Base-by-base conservation (phyloP, 805 yeast species). In the Yamadazyma kitorensis region DNA sequence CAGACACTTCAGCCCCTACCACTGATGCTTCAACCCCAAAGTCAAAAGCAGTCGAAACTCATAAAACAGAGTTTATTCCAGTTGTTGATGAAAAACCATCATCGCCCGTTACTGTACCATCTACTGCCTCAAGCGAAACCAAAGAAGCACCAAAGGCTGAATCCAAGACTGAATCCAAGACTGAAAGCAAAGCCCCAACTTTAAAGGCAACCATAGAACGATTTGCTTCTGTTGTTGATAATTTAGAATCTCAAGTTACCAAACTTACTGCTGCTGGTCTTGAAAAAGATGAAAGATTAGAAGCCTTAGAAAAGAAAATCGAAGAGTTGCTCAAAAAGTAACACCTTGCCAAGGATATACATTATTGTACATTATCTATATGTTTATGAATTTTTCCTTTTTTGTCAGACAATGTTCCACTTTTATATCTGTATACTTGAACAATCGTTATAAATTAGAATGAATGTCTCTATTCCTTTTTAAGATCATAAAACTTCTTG, bases 191-290 rank as follows among this genome's bases (percentile, higher is more conserved):
- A 33, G 76, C 85, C 13, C 70, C 83, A 20, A 83, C 88, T 0
- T 66, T 85, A 40, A 82, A 82, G 49, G 82, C 76, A 7, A 78
- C 87, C 1, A 80, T 84, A 20, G 91, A 82, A 44, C 80, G 74
- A 43, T 64, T 85, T 35, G 76, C 83, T 4, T 39, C 61, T 2
- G 57, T 85, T 21, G 87, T 82, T 14, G 61, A 64, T 3, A 63
- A 69, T 18, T 66, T 85, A 29, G 88, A 84, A 52, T 36, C 59
- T 0, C 75, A 79, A 27, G 72, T 85, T 28, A 49, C 64, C 8
- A 68, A 59, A 36, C 64, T 85, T 38, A 63, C 70, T 6, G 63
- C 67, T 12, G 65, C 80, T 4, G 80, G 76, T 36, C 43, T 70
- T n/a, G 82, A 75, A 21, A 84, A 82, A 51, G 91, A 84, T 50